Base-by-base conservation (phyloP, 768 basidiomycete species). In the Tricholoma bakamatsutake region DNA sequence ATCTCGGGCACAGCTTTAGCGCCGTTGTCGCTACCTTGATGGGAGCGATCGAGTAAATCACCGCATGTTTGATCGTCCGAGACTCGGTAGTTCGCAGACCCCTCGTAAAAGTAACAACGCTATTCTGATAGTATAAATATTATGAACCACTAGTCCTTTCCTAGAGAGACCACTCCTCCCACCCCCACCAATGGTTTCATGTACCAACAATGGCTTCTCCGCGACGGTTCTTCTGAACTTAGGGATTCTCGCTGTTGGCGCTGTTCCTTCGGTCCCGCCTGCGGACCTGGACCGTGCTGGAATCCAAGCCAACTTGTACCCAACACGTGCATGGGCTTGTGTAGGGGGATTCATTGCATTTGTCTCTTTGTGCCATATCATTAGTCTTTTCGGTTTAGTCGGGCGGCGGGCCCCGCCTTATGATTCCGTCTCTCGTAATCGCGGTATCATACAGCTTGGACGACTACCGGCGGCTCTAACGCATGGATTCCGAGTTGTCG, bases 401-500 rank as follows among this genome's bases (percentile, higher is more conserved):
- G 30, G 28, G 27, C 24, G 45, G 13, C 27, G 28, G 12, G 15
- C 12, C 7, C 46, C 28, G 4, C 46, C 12, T n/a, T 7, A 21
- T 9, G 7, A 27, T n/a, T 2, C 28, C 15, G 15, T 5, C 7
- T n/a, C 39, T 24, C 35, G 21, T 9, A 12, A 31, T 30, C 55
- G 49, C 10, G 18, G 17, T 15, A 30, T 15, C 15, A 40, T 50
- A 15, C 39, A 18, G 5, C 6, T 48, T 21, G 21, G 39, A 10
- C 33, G 53, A 10, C 27, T 60, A 4, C 59, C 59, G 4, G 21
- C 34, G 18, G 56, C 53, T 34, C 6, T 55, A 2, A 27, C 49
- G 15, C 45, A 48, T 24, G n/a, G 50, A 2, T 57, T 58, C 50
- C 56, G 59, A 12, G 50, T 48, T n/a, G 18, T 58, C 34, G 57